These are phyloP conservation scores for Cadophora gregata DNA, from an alignment of 2,329 filamentous ascomycete species.

Conservation along the genomic window DNA sequence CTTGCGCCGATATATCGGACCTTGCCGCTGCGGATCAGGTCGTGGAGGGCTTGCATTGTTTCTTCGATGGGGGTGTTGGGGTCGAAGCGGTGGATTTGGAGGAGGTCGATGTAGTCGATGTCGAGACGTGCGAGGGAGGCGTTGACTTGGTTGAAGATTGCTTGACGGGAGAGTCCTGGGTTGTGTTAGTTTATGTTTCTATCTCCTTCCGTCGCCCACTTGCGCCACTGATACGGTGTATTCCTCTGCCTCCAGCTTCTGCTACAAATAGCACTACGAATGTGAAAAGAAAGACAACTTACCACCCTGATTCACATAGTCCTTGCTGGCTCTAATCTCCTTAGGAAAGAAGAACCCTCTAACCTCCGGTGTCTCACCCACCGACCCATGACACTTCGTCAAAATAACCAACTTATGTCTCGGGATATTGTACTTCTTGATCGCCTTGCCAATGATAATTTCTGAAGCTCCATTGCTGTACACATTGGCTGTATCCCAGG, in stretches of 20 bases:
- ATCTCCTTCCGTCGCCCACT: neutral
- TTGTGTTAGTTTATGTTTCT: neutral
- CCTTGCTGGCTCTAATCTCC: slow-evolving; percentile 51
- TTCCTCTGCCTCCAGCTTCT: neutral
- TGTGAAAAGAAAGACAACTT: slow-evolving; percentile 30
- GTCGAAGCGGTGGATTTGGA: slow-evolving; percentile 67
- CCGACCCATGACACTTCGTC: slow-evolving; percentile 59
- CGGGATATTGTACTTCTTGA: slow-evolving; percentile 63
- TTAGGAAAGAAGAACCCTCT: slow-evolving; percentile 43
- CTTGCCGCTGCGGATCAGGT: slow-evolving; percentile 62
- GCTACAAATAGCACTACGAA: neutral
- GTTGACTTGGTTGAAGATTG: slow-evolving; percentile 71
- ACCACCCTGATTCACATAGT: slow-evolving; percentile 54
- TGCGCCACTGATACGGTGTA: too few relatives aligned
- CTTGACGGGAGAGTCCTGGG: slow-evolving; percentile 62
- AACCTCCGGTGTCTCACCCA: slow-evolving; percentile 51
- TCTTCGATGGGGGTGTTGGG: slow-evolving; percentile 57
- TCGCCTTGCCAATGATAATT: slow-evolving; percentile 60
- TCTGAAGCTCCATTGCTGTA: slow-evolving; percentile 64
- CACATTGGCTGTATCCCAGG: slow-evolving; percentile 60
- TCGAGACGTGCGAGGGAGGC: slow-evolving; percentile 60
- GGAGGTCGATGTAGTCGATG: slow-evolving; percentile 62
- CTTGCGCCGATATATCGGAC: slow-evolving; percentile 61
- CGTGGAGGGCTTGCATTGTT: slow-evolving; percentile 68
- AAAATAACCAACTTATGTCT: slow-evolving; percentile 63